Percentiles rank a stretch among this genome's conserved stretches.
These are phyloP conservation scores for Letharia lupina DNA, from an alignment of 495 filamentous ascomycete genomes.

Conservation along the genomic window DNA sequence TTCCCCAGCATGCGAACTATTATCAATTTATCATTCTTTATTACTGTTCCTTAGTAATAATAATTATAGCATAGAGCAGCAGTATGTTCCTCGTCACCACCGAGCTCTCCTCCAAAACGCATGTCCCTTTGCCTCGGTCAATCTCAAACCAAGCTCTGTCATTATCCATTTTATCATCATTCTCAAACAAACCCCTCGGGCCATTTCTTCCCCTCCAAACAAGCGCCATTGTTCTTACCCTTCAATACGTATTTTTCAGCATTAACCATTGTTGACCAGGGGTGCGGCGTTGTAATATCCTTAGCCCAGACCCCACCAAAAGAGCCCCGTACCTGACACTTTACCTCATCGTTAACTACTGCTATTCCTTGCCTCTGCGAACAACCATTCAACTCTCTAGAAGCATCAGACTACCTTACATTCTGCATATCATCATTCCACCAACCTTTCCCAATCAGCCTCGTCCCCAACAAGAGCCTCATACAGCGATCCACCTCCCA, in stretches of 20 bases:
- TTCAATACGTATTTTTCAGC: not conserved
- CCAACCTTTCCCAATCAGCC: not conserved
- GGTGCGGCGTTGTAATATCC: not conserved
- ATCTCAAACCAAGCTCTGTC: not conserved
- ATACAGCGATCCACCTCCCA: not conserved
- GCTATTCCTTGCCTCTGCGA: not conserved
- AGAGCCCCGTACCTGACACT: not conserved
- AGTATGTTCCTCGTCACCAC: not conserved
- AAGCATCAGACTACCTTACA: not conserved
- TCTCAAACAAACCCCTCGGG: not conserved
- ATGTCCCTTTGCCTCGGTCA: not conserved
- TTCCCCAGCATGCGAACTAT: no score
- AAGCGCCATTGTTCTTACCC: not conserved
- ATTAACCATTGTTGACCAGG: not conserved
- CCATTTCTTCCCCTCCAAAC: not conserved
- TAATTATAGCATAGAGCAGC: no score
- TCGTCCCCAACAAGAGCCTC: not conserved
- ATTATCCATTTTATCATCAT: not conserved
- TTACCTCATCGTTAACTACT: not conserved
- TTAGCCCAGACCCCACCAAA: constrained; percentile 2
- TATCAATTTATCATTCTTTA: not conserved
- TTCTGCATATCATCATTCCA: not conserved
- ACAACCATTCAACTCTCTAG: not conserved
- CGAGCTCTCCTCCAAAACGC: no score
- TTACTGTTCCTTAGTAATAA: no score